phyloP scores from a whole-genome alignment of 2,329 filamentous ascomycete species.

The Phoma sp. region DNA sequence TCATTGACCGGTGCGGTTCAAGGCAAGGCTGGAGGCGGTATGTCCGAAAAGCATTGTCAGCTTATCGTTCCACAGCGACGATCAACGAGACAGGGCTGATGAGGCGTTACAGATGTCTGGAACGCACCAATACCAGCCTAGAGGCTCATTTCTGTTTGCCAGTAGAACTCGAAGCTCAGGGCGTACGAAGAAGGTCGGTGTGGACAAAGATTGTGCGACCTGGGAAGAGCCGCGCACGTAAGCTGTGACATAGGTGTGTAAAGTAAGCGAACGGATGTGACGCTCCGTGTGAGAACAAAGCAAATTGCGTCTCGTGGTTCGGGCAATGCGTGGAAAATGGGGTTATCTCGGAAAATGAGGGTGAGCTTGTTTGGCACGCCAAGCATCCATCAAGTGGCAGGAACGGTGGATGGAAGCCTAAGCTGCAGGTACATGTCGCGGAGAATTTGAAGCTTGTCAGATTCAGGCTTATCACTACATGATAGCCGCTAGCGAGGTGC shows the following conservation, averaged over 20 bases:
- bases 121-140: neutral
- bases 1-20: constrained; percentile 11
- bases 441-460: neutral
- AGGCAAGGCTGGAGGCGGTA: constrained; percentile 18
- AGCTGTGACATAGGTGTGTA: constrained; percentile 11
- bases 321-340: neutral
- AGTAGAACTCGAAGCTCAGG: neutral
- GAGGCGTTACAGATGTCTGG: neutral
- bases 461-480: neutral
- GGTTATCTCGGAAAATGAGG: neutral
- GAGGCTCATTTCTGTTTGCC: neutral
- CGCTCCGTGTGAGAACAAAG: neutral
- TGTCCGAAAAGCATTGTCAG: constrained; percentile 11
- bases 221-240: constrained; percentile 12
- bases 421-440: constrained; percentile 6
- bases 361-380: neutral
- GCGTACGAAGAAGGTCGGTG: constrained; percentile 16
- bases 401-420: neutral
- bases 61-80: constrained; percentile 15
- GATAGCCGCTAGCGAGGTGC: too few relatives aligned
- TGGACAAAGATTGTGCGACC: constrained; percentile 10
- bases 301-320: neutral
- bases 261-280: constrained; percentile 3
- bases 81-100: constrained; percentile 1
- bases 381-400: neutral